Percentiles rank a stretch among this genome's conserved stretches.
These are phyloP conservation scores for Penicillium crystallinum DNA, from an alignment of 495 filamentous ascomycete genomes.

Conservation along the genomic window DNA sequence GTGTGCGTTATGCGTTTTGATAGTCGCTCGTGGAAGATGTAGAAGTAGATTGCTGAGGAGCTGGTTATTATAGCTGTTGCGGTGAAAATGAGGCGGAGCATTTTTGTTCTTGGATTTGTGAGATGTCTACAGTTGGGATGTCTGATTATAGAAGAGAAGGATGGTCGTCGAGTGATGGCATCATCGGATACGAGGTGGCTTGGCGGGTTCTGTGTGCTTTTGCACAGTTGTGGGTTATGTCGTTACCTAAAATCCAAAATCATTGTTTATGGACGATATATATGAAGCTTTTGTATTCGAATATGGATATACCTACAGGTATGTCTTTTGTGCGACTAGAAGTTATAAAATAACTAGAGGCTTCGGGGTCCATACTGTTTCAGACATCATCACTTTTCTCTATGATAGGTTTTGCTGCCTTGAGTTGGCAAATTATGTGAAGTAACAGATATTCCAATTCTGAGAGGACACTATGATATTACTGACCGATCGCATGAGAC, in stretches of 20 bases:
- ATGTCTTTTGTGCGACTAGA: too few species aligned
- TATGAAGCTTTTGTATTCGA: too few species aligned
- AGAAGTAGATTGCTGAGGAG: constrained; percentile 20
- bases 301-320: too few species aligned
- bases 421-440: constrained; percentile 22
- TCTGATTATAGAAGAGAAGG: background rate
- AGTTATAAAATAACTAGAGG: too few species aligned
- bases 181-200: constrained; percentile 14
- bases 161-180: constrained; percentile 7
- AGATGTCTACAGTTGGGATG: background rate
- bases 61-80: constrained; percentile 18
- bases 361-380: too few species aligned
- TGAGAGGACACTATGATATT: too few species aligned
- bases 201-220: constrained; percentile 15
- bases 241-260: too few species aligned
- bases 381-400: too few species aligned
- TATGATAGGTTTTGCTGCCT: too few species aligned
- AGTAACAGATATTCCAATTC: too few species aligned
- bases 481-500: too few species aligned
- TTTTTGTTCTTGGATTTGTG: background rate
- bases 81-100: constrained; percentile 14
- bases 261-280: too few species aligned
- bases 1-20: constrained; percentile 19
- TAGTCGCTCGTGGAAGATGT: constrained; percentile 21
- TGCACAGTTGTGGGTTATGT: constrained; percentile 18